Base-by-base conservation (phyloP, 208 protist genomes). In the Leishmania amazonensis region DNA sequence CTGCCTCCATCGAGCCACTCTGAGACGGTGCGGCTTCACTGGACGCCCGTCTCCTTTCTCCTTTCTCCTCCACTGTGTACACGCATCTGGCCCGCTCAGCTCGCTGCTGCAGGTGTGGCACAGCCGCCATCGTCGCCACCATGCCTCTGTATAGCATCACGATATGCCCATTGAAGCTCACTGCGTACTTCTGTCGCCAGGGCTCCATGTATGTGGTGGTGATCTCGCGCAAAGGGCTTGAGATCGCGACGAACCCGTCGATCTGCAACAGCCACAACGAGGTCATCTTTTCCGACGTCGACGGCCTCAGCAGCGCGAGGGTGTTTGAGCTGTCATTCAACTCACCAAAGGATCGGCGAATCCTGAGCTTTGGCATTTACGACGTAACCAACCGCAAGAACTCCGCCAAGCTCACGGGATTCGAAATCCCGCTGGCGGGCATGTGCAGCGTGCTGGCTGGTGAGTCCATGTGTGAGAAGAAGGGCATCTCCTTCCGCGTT, bases 401-500 rank as follows among this genome's bases (percentile, higher is more conserved):
- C 83, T 86, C 88, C 1, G 81, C 91, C n/a, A 95, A 94, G 84
- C 84, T 95, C 24, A 94, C 91, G 3, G 94, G 92, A n/a, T 97
- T 97, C 79, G 92, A 95, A 31, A 94, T 97, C 60, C 91, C 92
- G 40, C 87, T 97, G 6, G 90, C 94, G 0, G 94, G 94, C 57
- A 97, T 97, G 90, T 97, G 94, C 90, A 97, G 94, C 80, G 92
- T 97, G 0, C 87, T 97, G 49, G 92, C 94, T 1, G 86, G 88
- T 7, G 94, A 97, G 72, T 90, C 88, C 53, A 95, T 97, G 85
- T 97, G 94, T 81, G 94, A 97, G 80, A 93, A 91, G 79, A 97
- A 96, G 67, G 91, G 88, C 57, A 92, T 97, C 78, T 95, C 94
- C 0, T 97, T 97, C 79, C 88, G 91, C 49, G 89, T 97, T 42